phyloP scores from a whole-genome alignment of 768 basidiomycete genomes.

The Tricholoma sp. region DNA sequence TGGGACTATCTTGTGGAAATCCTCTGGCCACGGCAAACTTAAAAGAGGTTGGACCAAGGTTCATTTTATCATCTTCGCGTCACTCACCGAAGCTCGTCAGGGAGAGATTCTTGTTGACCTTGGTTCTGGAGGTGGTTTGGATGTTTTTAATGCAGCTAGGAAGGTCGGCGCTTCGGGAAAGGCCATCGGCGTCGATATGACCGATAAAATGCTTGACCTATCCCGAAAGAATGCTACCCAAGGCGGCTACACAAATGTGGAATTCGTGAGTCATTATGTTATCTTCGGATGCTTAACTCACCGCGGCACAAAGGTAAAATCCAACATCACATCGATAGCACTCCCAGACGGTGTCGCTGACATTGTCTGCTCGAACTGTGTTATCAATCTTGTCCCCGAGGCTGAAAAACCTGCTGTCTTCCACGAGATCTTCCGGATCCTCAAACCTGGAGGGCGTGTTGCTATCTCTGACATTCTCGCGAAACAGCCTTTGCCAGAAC shows the following conservation, averaged over 20 bases:
- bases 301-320: not conserved
- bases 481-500: conserved; percentile 35
- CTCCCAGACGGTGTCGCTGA: conserved; percentile 44
- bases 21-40: conserved; percentile 42
- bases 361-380: conserved; percentile 55
- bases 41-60: conserved; percentile 31
- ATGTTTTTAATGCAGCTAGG: conserved; percentile 47
- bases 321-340: conserved; percentile 12
- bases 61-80: not conserved
- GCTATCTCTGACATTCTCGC: conserved; percentile 48
- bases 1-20: conserved; percentile 54
- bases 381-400: conserved; percentile 43
- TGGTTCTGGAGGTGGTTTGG: conserved; percentile 53
- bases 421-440: conserved; percentile 42
- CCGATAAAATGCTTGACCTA: not conserved
- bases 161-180: conserved; percentile 45
- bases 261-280: not conserved
- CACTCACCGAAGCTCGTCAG: conserved; percentile 20
- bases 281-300: not conserved
- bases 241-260: not conserved
- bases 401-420: conserved; percentile 37
- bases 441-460: conserved; percentile 55
- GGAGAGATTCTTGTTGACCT: conserved; percentile 55
- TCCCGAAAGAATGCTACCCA: not conserved
- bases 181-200: conserved; percentile 41